phyloP scores from a whole-genome alignment of 352 stramenopile genomes.

The Phytophthora capsici region DNA sequence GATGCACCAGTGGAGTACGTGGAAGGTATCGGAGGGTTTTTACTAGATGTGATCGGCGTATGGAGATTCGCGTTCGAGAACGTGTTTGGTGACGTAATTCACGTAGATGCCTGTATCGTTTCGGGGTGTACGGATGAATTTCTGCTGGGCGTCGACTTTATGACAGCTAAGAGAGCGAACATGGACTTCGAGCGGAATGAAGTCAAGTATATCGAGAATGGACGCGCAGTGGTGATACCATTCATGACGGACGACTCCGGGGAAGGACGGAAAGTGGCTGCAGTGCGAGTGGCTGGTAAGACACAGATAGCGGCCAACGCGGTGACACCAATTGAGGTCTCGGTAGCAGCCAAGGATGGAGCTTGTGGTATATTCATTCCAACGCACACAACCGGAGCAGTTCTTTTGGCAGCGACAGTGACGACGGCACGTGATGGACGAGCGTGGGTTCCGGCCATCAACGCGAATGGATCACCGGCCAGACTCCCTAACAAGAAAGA shows the following conservation, averaged over 20 bases:
- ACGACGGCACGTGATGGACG: neutral
- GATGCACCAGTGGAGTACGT: neutral
- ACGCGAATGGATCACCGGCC: neutral
- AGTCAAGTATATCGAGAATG: neutral
- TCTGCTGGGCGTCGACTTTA: slow-evolving; percentile 4
- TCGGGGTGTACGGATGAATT: neutral
- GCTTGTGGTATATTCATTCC: neutral
- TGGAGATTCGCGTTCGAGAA: slow-evolving; percentile 1
- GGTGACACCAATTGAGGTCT: neutral
- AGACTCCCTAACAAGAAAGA: neutral
- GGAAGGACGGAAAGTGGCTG: too few species aligned
- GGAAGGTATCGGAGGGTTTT: slow-evolving; percentile 3
- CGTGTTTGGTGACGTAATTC: neutral
- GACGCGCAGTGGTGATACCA: neutral
- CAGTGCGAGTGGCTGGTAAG: neutral
- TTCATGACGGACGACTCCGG: neutral
- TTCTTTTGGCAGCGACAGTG: neutral
- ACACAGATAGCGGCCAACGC: neutral
- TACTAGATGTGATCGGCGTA: neutral
- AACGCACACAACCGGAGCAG: neutral
- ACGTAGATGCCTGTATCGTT: neutral
- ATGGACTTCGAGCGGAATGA: slow-evolving; percentile 9
- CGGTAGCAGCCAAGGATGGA: neutral
- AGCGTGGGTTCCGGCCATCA: neutral
- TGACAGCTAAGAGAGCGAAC: neutral